Evolutionary conservation across 1,139 yeast genomes (phyloP).

Genomic region (Ogataea hybrid): DNA sequence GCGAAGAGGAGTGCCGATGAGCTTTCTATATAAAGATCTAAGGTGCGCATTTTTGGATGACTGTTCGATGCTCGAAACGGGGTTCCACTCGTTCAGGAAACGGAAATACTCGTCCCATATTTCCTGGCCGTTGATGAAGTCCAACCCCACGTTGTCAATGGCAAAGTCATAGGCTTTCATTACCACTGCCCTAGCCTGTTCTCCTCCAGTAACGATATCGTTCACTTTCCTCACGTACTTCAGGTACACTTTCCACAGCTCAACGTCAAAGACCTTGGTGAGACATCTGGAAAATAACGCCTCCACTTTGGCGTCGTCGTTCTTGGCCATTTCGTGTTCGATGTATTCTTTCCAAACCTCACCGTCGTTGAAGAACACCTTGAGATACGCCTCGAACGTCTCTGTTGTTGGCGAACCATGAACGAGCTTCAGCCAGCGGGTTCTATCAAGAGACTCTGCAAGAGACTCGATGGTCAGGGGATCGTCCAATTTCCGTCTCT

Average conservation of each 20-base stretch:
- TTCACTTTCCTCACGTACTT: slow-evolving; percentile 78
- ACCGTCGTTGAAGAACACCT: slow-evolving; percentile 52
- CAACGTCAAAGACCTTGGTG: slow-evolving; percentile 56
- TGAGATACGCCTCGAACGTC: slow-evolving; percentile 60
- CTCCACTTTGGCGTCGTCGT: slow-evolving; percentile 69
- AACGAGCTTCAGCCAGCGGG: slow-evolving; percentile 31
- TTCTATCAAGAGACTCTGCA: slow-evolving; percentile 8
- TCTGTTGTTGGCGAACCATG: slow-evolving; percentile 51
- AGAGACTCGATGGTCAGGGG: slow-evolving; percentile 1
- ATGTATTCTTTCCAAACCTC: slow-evolving; percentile 68
- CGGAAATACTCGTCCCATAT: slow-evolving; percentile 83
- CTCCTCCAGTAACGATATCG: slow-evolving; percentile 81
- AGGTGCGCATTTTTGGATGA: slow-evolving; percentile 79
- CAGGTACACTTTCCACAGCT: slow-evolving; percentile 72
- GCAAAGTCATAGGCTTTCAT: slow-evolving; percentile 87
- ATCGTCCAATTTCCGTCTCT: slow-evolving; percentile 5
- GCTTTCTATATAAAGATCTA: slow-evolving; percentile 70
- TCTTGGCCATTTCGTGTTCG: slow-evolving; percentile 63
- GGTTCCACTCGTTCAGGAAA: slow-evolving; percentile 78
- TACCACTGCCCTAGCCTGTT: slow-evolving; percentile 72
- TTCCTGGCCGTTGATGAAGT: slow-evolving; percentile 58
- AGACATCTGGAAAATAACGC: slow-evolving; percentile 61
- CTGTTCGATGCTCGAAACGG: slow-evolving; percentile 81
- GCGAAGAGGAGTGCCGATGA: slow-evolving; percentile 68
- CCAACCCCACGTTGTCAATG: slow-evolving; percentile 72